These are phyloP conservation scores for Agroathelia rolfsii DNA, from an alignment of 1,284 basidiomycete species.

Conservation along the genomic window DNA sequence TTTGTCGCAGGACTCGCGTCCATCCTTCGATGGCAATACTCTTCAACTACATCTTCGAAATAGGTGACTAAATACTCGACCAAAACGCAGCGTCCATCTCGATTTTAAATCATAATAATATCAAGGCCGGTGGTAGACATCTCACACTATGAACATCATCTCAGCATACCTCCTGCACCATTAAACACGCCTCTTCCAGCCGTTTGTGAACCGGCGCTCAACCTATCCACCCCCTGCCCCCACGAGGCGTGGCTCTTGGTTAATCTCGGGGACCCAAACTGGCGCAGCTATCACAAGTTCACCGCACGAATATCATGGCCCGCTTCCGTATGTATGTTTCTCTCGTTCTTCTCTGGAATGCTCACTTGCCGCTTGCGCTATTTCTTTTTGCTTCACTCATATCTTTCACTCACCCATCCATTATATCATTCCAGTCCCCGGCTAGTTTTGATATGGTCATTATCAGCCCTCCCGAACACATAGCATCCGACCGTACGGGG, in stretches of 20 bases:
- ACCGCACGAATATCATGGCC: slow-evolving; percentile 58
- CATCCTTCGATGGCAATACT: no score
- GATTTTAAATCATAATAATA: no score
- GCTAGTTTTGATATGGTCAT: slow-evolving; percentile 33
- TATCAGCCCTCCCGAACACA: slow-evolving; percentile 5
- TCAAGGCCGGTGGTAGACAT: slow-evolving; percentile 25
- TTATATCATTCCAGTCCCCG: slow-evolving; percentile 26
- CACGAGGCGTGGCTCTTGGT: slow-evolving; percentile 50
- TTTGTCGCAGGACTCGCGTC: no score
- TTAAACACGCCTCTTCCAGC: slow-evolving; percentile 25
- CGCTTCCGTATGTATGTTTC: slow-evolving; percentile 42
- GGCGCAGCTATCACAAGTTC: slow-evolving; percentile 38
- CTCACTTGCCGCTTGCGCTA: slow-evolving; percentile 6
- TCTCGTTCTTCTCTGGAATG: slow-evolving; percentile 2
- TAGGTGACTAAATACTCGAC: no score
- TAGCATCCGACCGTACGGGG: slow-evolving; percentile 17
- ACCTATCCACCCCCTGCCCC: slow-evolving; percentile 23
- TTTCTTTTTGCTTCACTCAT: slow-evolving; percentile 13
- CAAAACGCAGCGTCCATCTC: no score
- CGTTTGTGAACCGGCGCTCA: slow-evolving; percentile 23
- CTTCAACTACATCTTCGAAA: no score
- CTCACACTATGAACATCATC: slow-evolving; percentile 20
- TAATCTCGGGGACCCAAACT: slow-evolving; percentile 35
- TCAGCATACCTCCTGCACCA: slow-evolving; percentile 34
- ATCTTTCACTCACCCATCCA: slow-evolving; percentile 13